Evolutionary conservation across 805 yeast genomes (phyloP).

Genomic region (Wickerhamiella sergipiensis): DNA sequence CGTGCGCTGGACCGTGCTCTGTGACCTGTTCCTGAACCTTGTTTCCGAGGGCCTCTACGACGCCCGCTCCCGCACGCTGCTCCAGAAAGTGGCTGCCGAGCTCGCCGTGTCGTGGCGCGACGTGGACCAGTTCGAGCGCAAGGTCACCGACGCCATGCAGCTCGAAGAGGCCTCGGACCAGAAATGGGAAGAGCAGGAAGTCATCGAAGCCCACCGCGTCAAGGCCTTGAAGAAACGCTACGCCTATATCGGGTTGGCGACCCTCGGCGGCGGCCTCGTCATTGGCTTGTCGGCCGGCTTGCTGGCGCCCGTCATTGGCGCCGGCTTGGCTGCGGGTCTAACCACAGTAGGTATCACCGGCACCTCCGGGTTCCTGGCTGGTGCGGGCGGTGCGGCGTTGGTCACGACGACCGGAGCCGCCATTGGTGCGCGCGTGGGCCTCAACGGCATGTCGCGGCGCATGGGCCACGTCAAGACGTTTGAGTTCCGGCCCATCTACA

Average conservation of each 20-base stretch:
- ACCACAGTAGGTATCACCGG: constrained; percentile 92
- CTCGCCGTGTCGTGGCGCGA: constrained; percentile 53
- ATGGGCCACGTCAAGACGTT: constrained; percentile 88
- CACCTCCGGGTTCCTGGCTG: constrained; percentile 85
- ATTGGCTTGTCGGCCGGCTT: constrained; percentile 92
- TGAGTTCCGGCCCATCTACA: constrained; percentile 85
- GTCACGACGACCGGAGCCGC: constrained; percentile 88
- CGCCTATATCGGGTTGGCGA: constrained; percentile 86
- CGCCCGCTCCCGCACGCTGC: constrained; percentile 71
- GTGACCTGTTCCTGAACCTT: constrained; percentile 73
- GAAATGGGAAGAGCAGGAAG: constrained; percentile 57
- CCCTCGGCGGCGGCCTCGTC: constrained; percentile 89
- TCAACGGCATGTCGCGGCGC: constrained; percentile 69
- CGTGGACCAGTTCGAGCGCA: constrained; percentile 74
- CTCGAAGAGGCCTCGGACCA: constrained; percentile 72
- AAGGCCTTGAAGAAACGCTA: constrained; percentile 51
- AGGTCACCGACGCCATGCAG: constrained; percentile 82
- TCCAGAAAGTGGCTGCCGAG: constrained; percentile 50
- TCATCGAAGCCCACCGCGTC: constrained; percentile 59
- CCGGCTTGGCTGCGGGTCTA: constrained; percentile 94
- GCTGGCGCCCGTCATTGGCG: constrained; percentile 95
- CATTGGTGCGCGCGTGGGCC: constrained; percentile 82
- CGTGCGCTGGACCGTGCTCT: constrained; percentile 83
- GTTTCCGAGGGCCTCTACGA: constrained; percentile 80
- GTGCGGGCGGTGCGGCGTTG: constrained; percentile 90